phyloP scores from a whole-genome alignment of 2,329 filamentous ascomycete genomes.

The Echinosphaeria canescens region DNA sequence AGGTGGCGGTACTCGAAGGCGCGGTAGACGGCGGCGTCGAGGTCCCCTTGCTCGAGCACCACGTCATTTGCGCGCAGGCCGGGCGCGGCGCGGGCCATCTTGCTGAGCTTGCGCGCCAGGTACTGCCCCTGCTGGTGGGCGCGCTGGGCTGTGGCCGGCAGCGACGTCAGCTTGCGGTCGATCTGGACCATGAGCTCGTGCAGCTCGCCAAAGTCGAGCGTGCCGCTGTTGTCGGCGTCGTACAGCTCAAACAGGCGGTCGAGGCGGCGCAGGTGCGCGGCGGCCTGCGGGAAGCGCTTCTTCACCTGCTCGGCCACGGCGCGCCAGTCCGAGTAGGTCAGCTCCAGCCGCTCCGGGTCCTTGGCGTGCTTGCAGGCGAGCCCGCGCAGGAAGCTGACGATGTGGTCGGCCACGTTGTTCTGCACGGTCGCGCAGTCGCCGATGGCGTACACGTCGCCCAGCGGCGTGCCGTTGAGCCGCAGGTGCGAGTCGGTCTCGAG shows the following conservation, averaged over 20 bases:
- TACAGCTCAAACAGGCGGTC: conserved; percentile 85
- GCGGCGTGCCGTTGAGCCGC: conserved; percentile 65
- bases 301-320: conserved; percentile 65
- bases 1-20: conserved; percentile 90
- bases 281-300: conserved; percentile 77
- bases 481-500: conserved; percentile 91
- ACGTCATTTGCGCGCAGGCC: conserved; percentile 64
- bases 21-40: conserved; percentile 83
- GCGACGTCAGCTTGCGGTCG: conserved; percentile 79
- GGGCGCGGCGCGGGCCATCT: conserved; percentile 56
- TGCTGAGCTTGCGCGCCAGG: conserved; percentile 84
- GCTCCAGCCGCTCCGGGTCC: conserved; percentile 70
- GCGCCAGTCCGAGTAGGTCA: conserved; percentile 80
- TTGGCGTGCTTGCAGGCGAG: conserved; percentile 83
- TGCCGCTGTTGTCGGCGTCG: conserved; percentile 82
- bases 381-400: conserved; percentile 73
- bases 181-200: conserved; percentile 78
- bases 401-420: conserved; percentile 86
- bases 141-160: conserved; percentile 88
- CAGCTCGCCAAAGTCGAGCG: conserved; percentile 84
- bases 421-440: conserved; percentile 94
- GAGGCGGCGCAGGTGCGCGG: conserved; percentile 67
- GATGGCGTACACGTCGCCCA: conserved; percentile 91
- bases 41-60: conserved; percentile 54
- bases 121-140: conserved; percentile 93